These are phyloP conservation scores for Fusarium sp. DNA, from an alignment of 2,329 filamentous ascomycete genomes.

Conservation along the genomic window DNA sequence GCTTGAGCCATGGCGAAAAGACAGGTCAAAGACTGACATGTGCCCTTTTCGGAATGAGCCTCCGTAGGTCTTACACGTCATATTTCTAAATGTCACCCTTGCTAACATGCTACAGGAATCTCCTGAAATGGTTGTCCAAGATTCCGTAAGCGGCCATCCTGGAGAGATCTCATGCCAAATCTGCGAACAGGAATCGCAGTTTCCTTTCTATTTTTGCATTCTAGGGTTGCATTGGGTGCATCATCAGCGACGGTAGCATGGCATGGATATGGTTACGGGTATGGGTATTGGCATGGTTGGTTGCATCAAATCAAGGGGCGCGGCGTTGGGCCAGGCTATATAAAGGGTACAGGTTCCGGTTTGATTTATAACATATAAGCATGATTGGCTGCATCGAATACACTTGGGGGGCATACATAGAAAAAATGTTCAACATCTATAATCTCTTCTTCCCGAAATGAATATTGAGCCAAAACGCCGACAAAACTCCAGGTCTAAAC, in stretches of 20 bases:
- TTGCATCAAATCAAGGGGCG: slow-evolving; percentile 34
- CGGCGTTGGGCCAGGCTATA: slow-evolving; percentile 35
- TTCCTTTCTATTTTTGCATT: slow-evolving; percentile 33
- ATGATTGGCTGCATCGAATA: slow-evolving; percentile 31
- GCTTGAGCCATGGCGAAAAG: slow-evolving; percentile 38
- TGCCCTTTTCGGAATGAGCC: slow-evolving; percentile 43
- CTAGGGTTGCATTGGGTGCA: slow-evolving; percentile 36
- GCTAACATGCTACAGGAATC: slow-evolving; percentile 40
- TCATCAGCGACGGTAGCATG: slow-evolving; percentile 30
- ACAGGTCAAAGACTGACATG: slow-evolving; percentile 37
- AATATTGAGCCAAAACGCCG: slow-evolving; percentile 14
- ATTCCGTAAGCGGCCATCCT: slow-evolving; percentile 12
- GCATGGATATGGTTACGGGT: slow-evolving; percentile 14
- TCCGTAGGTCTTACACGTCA: slow-evolving; percentile 39
- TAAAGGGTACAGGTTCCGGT: slow-evolving; percentile 23
- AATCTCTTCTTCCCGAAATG: slow-evolving; percentile 8
- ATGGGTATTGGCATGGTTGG: slow-evolving; percentile 22
- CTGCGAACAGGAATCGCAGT: slow-evolving; percentile 17
- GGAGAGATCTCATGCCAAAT: slow-evolving; percentile 18
- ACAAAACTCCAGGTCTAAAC: slow-evolving; percentile 5
- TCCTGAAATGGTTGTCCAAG: slow-evolving; percentile 32
- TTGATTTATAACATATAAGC: slow-evolving; percentile 28
- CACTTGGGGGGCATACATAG: slow-evolving; percentile 8
- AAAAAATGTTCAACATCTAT: slow-evolving; percentile 28
- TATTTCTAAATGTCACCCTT: slow-evolving; percentile 29